Evolutionary conservation across 2,329 filamentous ascomycete species (phyloP).

Genomic region (Penicillium italicum): DNA sequence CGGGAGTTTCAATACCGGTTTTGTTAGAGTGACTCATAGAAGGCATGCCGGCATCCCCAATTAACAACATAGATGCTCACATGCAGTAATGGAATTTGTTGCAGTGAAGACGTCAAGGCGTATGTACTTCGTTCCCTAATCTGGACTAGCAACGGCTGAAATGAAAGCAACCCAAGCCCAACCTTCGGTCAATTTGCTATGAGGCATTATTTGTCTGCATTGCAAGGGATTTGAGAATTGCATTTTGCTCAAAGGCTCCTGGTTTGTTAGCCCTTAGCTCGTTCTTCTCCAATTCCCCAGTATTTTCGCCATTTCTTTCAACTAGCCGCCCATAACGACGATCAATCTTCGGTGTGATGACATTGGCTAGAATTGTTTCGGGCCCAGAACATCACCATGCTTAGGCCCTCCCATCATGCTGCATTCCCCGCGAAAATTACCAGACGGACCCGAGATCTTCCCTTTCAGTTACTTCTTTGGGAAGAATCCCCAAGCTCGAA

Average conservation of each 20-base stretch:
- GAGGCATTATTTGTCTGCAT: slow-evolving; percentile 1
- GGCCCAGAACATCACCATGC: slow-evolving; percentile 4
- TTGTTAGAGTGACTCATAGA: not conserved
- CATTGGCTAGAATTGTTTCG: not conserved
- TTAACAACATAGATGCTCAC: not conserved
- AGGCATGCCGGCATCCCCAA: not conserved
- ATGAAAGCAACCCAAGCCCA: not conserved
- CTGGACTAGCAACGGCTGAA: not conserved
- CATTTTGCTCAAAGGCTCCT: not conserved
- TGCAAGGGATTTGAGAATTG: not conserved
- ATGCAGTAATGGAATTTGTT: not conserved
- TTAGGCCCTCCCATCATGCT: slow-evolving; percentile 1
- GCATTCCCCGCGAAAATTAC: slow-evolving; percentile 8
- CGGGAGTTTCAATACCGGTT: too few species aligned
- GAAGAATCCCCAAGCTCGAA: slow-evolving; percentile 5
- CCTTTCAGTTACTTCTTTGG: not conserved
- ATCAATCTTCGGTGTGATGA: not conserved
- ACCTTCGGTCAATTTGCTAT: not conserved
- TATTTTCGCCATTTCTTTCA: not conserved
- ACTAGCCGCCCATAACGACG: slow-evolving; percentile 5
- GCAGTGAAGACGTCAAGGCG: not conserved
- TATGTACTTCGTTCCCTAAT: not conserved
- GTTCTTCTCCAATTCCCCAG: not conserved
- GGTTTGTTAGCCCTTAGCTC: not conserved
- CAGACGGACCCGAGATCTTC: slow-evolving; percentile 2